Evolutionary conservation across 2,329 filamentous ascomycete genomes (phyloP).

Genomic region (Colletotrichum noveboracense): DNA sequence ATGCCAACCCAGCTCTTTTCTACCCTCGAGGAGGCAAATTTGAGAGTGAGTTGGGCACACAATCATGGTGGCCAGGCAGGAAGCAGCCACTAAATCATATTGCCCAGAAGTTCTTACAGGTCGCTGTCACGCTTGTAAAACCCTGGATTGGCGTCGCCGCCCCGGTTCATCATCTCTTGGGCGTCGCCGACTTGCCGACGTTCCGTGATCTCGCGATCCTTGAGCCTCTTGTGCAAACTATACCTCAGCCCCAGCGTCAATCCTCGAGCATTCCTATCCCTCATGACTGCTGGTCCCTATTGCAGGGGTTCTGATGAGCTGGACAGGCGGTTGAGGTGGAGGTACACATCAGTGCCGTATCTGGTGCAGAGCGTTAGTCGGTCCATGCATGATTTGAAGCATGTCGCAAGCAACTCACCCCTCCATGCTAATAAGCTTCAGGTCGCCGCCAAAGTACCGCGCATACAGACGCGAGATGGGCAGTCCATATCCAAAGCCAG

Average conservation of each 20-base stretch:
- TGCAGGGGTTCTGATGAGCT: conserved; percentile 96
- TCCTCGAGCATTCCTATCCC: conserved; percentile 70
- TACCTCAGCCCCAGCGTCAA: conserved; percentile 64
- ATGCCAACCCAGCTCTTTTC: neutral
- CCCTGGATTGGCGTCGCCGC: conserved; percentile 25
- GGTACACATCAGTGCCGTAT: conserved; percentile 97
- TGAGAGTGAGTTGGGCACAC: neutral
- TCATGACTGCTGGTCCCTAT: conserved; percentile 92
- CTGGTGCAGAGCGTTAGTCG: conserved; percentile 49
- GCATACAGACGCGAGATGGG: conserved; percentile 95
- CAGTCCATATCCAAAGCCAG: conserved; percentile 96
- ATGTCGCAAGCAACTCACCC: conserved; percentile 66
- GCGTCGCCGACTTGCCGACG: conserved; percentile 90
- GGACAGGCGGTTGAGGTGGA: conserved; percentile 94
- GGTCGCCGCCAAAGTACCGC: conserved; percentile 94
- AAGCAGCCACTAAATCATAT: neutral
- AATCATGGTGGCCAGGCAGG: neutral
- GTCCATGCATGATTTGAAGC: neutral
- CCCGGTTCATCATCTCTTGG: conserved; percentile 73
- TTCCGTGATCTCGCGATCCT: conserved; percentile 78
- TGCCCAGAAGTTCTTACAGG: conserved; percentile 30
- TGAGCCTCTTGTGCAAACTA: conserved; percentile 71
- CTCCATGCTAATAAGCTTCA: conserved; percentile 99
- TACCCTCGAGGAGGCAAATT: neutral
- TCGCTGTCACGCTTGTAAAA: conserved; percentile 36